Evolutionary conservation across 2,329 filamentous ascomycete genomes (phyloP).

Genomic region (Ophiostoma himal-ulmi): DNA sequence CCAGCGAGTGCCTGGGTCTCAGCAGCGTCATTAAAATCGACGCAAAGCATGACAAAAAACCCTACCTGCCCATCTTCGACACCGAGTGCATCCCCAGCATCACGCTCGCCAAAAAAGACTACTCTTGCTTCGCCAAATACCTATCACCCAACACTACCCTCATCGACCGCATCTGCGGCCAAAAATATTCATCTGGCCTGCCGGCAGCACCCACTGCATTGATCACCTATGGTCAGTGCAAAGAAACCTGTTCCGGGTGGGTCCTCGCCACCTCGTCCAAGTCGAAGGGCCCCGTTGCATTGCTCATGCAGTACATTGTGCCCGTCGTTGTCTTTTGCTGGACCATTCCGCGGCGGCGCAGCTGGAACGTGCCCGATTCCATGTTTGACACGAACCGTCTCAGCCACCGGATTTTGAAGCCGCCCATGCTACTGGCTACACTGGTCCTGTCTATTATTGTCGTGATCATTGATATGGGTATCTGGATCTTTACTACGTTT

Average conservation of each 20-base stretch:
- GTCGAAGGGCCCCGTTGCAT: conserved; percentile 6
- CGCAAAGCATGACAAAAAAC: not conserved
- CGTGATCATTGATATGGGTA: conserved; percentile 11
- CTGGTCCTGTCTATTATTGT: conserved; percentile 1
- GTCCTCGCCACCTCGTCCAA: conserved; percentile 14
- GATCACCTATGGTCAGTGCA: conserved; percentile 15
- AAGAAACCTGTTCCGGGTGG: conserved; percentile 11
- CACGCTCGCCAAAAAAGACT: not conserved
- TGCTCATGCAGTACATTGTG: conserved; percentile 19
- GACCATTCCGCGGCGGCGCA: conserved; percentile 15
- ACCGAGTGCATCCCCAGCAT: not conserved
- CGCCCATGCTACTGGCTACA: not conserved
- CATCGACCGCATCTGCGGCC: conserved; percentile 15
- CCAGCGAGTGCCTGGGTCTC: not conserved
- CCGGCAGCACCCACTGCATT: not conserved
- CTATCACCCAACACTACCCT: conserved; percentile 15
- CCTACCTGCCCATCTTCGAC: not conserved
- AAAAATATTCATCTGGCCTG: conserved; percentile 8
- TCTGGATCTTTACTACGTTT: conserved; percentile 15
- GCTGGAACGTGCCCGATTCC: conserved; percentile 15
- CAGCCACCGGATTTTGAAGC: not conserved
- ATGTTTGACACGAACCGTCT: conserved; percentile 4
- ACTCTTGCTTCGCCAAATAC: conserved; percentile 15
- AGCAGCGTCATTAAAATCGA: not conserved
- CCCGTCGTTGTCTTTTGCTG: conserved; percentile 17